Percentiles rank a stretch among this genome's conserved stretches.
phyloP scores from a whole-genome alignment of 805 yeast genomes.

The Naumovozyma castellii region DNA sequence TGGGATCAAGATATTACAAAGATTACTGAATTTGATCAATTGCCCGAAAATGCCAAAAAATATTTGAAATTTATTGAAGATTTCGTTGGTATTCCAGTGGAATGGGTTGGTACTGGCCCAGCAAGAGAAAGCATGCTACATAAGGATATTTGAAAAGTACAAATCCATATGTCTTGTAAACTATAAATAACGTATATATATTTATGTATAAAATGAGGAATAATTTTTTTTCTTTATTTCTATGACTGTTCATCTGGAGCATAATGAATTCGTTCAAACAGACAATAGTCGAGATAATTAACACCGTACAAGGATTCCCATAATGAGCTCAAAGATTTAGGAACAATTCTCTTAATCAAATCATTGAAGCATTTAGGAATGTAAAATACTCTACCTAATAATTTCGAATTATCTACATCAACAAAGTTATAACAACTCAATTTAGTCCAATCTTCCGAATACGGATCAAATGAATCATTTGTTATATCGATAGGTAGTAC shows the following conservation, averaged over 20 bases:
- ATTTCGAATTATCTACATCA: constrained; percentile 43
- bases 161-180: no score
- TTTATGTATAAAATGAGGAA: not conserved
- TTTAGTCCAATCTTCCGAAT: constrained; percentile 42
- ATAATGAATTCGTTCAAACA: constrained; percentile 25
- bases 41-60: constrained; percentile 80
- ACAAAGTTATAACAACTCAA: constrained; percentile 42
- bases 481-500: constrained; percentile 37
- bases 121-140: constrained; percentile 88
- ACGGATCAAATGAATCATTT: constrained; percentile 35
- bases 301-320: constrained; percentile 27
- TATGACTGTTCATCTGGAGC: not conserved
- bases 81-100: constrained; percentile 71
- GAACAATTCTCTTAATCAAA: constrained; percentile 12
- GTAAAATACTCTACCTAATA: constrained; percentile 46
- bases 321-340: constrained; percentile 5
- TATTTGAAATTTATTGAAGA: constrained; percentile 83
- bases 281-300: constrained; percentile 44
- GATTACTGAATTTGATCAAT: constrained; percentile 57
- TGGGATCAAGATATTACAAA: constrained; percentile 82
- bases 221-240: not conserved
- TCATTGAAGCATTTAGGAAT: constrained; percentile 35
- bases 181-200: not conserved
- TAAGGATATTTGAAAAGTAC: constrained; percentile 36
- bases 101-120: constrained; percentile 99